These are phyloP conservation scores for Daldinia caldariorum DNA, from an alignment of 495 filamentous ascomycete species.

Conservation along the genomic window DNA sequence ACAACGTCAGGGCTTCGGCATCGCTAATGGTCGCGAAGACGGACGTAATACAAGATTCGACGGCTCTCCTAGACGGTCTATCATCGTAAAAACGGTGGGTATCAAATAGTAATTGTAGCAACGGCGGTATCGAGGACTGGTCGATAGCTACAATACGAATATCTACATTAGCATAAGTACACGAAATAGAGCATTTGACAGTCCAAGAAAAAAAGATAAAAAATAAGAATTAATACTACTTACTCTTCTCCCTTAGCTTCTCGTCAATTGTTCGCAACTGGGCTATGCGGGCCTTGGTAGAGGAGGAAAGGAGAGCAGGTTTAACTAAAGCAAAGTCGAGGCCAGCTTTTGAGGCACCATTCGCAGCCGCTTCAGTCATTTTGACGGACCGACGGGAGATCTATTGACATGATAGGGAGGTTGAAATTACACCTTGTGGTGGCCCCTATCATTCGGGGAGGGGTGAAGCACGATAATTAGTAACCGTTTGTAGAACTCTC, in stretches of 20 bases:
- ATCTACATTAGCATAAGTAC: conserved; percentile 19
- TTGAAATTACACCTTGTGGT: background rate
- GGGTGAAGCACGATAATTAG: background rate
- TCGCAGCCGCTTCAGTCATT: conserved; percentile 57
- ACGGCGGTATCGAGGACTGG: conserved; percentile 43
- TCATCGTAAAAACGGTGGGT: conserved; percentile 91
- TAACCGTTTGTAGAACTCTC: background rate
- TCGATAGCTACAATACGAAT: conserved; percentile 52
- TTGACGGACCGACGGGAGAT: conserved; percentile 45
- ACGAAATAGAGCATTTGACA: background rate
- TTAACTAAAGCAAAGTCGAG: conserved; percentile 51
- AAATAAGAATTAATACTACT: conserved; percentile 18
- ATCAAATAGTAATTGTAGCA: conserved; percentile 79
- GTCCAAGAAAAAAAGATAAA: background rate
- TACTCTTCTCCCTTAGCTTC: conserved; percentile 58
- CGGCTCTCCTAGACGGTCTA: conserved; percentile 80
- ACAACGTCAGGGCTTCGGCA: conserved; percentile 64
- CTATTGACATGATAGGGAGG: conserved; percentile 46
- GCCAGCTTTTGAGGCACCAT: conserved; percentile 43
- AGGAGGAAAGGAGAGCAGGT: conserved; percentile 60
- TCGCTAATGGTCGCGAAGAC: conserved; percentile 64
- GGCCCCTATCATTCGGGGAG: conserved; percentile 5
- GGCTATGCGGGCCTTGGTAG: conserved; percentile 56
- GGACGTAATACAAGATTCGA: conserved; percentile 75
- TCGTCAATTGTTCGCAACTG: conserved; percentile 59